These are phyloP conservation scores for Rhizopogon vesiculosus DNA, from an alignment of 768 basidiomycete genomes.

Conservation along the genomic window DNA sequence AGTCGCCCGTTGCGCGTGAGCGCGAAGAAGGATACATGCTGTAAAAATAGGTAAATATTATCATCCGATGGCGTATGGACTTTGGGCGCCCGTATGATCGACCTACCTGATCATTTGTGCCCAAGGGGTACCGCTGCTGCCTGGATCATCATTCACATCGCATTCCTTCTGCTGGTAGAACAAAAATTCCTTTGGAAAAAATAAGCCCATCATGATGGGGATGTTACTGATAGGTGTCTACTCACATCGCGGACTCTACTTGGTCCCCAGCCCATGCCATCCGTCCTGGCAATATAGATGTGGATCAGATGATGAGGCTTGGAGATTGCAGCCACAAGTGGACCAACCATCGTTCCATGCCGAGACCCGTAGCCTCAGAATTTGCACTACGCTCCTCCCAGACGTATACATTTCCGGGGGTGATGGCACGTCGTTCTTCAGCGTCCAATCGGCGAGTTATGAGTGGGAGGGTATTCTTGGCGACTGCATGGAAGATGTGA, in stretches of 20 bases:
- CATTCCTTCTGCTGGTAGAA: constrained; percentile 49
- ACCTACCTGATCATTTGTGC: constrained; percentile 67
- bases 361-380: constrained; percentile 75
- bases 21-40: constrained; percentile 37
- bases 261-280: constrained; percentile 82
- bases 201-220: constrained; percentile 1
- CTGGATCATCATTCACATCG: constrained; percentile 34
- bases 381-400: constrained; percentile 88
- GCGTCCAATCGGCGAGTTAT: constrained; percentile 80
- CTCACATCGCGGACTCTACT: constrained; percentile 58
- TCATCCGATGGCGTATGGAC: constrained; percentile 8
- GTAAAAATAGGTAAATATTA: constrained; percentile 11
- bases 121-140: constrained; percentile 61
- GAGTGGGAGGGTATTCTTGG: constrained; percentile 60
- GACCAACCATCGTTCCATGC: constrained; percentile 77
- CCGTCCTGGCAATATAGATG: constrained; percentile 34
- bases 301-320: background rate
- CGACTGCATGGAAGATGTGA: constrained; percentile 77
- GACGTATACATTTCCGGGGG: constrained; percentile 77
- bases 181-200: constrained; percentile 41
- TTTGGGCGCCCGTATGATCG: constrained; percentile 28
- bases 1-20: constrained; percentile 32
- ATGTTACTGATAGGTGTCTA: background rate
- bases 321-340: background rate
- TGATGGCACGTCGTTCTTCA: constrained; percentile 70